Evolutionary conservation across 2,329 filamentous ascomycete genomes (phyloP).

Genomic region (Talaromyces sp.): DNA sequence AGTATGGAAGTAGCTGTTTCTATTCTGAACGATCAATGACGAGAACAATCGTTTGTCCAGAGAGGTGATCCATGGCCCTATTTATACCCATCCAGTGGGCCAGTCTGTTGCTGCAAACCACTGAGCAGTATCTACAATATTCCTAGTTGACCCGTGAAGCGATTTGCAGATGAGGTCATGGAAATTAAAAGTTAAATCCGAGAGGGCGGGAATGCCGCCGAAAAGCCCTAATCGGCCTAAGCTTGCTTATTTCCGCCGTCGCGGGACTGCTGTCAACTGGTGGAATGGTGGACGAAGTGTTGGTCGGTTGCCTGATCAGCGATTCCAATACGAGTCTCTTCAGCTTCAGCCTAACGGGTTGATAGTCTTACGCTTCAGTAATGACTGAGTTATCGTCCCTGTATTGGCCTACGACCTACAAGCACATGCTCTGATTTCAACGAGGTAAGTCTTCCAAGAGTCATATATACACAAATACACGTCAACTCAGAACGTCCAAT

Average conservation of each 20-base stretch:
- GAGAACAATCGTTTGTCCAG: neutral
- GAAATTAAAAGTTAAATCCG: neutral
- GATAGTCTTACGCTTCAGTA: neutral
- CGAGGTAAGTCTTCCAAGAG: neutral
- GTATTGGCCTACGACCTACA: neutral
- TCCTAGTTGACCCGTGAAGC: no score
- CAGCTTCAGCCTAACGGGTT: neutral
- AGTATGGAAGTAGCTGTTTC: neutral
- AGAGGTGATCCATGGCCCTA: neutral
- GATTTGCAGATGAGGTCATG: neutral
- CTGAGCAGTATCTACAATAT: neutral
- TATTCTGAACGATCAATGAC: no score
- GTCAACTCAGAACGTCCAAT: constrained; percentile 1
- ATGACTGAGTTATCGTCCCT: neutral
- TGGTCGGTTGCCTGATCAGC: neutral
- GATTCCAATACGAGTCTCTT: neutral
- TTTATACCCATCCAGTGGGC: neutral
- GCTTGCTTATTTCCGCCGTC: neutral
- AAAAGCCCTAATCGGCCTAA: neutral
- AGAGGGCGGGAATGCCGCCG: neutral
- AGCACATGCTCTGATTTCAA: neutral
- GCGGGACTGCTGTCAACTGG: neutral
- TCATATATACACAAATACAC: neutral
- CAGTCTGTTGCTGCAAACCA: neutral
- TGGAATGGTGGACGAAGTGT: neutral